phyloP scores from a whole-genome alignment of 176 grass and related monocot species.

The Urochloa ruziziensis region DNA sequence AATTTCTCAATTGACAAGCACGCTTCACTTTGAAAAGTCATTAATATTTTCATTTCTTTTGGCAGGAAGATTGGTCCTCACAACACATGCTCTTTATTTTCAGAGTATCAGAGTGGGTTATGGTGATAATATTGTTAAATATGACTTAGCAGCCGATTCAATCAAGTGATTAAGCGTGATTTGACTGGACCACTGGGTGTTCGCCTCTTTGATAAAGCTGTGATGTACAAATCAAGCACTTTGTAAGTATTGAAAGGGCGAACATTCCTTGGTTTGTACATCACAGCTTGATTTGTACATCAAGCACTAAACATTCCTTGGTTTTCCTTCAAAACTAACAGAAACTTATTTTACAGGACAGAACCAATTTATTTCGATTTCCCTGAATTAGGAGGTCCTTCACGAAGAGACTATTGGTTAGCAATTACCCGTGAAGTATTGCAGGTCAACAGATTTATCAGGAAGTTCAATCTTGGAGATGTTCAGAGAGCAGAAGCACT shows the following conservation, averaged over 20 bases:
- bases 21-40: conserved; percentile 6
- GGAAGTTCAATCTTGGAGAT: conserved; percentile 72
- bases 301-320: not conserved
- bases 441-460: conserved; percentile 77
- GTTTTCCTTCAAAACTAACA: conserved; percentile 23
- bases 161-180: conserved; percentile 84
- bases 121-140: conserved; percentile 65
- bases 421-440: conserved; percentile 79
- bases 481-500: conserved; percentile 74
- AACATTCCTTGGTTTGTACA: conserved; percentile 23
- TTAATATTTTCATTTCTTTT: conserved; percentile 34
- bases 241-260: conserved; percentile 58
- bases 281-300: not conserved
- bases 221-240: conserved; percentile 82
- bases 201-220: conserved; percentile 81
- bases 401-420: conserved; percentile 85
- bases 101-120: conserved; percentile 65
- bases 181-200: conserved; percentile 79
- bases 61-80: conserved; percentile 86
- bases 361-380: conserved; percentile 87
- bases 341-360: conserved; percentile 51
- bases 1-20: conserved; percentile 3
- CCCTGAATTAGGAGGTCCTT: conserved; percentile 67
- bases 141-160: conserved; percentile 60
- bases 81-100: conserved; percentile 94